Evolutionary conservation across 306 rosid genomes (phyloP), one percentile per base, ranked within the genome.

Genomic region (Inga leiocalycina): DNA sequence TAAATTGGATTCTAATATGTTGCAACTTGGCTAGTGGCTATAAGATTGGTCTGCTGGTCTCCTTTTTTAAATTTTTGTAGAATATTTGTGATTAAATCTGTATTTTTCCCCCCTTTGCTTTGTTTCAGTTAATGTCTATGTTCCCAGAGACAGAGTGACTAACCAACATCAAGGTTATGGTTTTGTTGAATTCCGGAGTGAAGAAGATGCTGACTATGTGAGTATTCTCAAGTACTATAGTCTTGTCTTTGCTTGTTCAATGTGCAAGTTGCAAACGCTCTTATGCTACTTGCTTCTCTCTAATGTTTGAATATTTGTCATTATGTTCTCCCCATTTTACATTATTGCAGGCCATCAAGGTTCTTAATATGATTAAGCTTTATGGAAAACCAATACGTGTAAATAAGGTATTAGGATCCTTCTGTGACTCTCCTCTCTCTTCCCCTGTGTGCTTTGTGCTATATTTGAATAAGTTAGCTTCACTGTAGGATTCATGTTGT

Each of bases 201-300:
- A 97, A 86, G 98, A 97, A 86, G 99, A 97, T 85, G 98, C 98
- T 77, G 99, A 97, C 81, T 97, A 94, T 49, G 99, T 94, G 87
- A 77, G 92, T 86, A 19, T 57, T 81, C 15, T 67, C 4, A 16
- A 39, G 19, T 67, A 46, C 54, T 57, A 4, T 51, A 11, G 13
- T 3, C 48, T 6, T 81, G n/a, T 27, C 61, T 80, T 73, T 24
- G 13, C 41, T n/a, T 71, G 32, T 45, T 71, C 24, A 1, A 10
- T 22, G 6, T 72, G 76, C 39, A 44, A 44, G 78, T 64, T 51
- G 39, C 30, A 17, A 30, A 39, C 44, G 32, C 14, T 52, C 52
- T 57, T 75, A 37, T 51, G 73, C 37, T 68, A 51, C 22, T 35
- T n/a, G 24, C 69, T 49, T n/a, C 48, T 24, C 16, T 27, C 73